Base-by-base conservation (phyloP, 768 basidiomycete species). In the Tricholoma hemisulphureum region DNA sequence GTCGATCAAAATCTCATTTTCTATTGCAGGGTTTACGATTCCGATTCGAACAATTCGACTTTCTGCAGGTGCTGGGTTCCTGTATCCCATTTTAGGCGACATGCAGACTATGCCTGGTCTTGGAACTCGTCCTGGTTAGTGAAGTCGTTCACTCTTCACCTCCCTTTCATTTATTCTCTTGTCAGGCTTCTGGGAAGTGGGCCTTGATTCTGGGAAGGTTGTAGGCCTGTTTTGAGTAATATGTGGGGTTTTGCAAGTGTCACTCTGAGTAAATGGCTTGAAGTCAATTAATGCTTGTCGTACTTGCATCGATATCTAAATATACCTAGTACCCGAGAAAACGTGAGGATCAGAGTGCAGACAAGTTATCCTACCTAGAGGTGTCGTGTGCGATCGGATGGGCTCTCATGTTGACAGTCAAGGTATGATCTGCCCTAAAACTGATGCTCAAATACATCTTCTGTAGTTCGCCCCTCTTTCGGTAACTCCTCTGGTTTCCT, bases 31-130 rank as follows among this genome's bases (percentile, higher is more conserved):
- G 24, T 99, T 99, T 78, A 95, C 86, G 8, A 78, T 98, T 58
- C 95, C 95, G 23, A 93, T 99, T 70, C 86, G 92, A 29, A 85
- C 87, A 55, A 91, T 98, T 46, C 80, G 91, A 48, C 76, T 96
- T 20, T 91, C 92, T 6, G 97, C 94, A 5, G 96, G 96, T 41
- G 95, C 95, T 57, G 93, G 93, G 23, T 98, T 98, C 86, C 75
- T 98, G 61, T 97, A 95, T 73, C 95, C 96, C 21, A 83, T 98
- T 60, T 80, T 91, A n/a, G 93, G 91, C 35, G 93, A 95, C 71
- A 98, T 99, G 92, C 90, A 93, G 71, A 98, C 95, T 56, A 96
- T 99, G 93, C 96, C 96, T 43, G 96, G 95, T 63, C 83, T 97
- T 39, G 92, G 88, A 23, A 97, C 93, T 58, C 86, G 94, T 59